phyloP scores from a whole-genome alignment of 805 yeast species.

The Barnettozyma wickerhamii region DNA sequence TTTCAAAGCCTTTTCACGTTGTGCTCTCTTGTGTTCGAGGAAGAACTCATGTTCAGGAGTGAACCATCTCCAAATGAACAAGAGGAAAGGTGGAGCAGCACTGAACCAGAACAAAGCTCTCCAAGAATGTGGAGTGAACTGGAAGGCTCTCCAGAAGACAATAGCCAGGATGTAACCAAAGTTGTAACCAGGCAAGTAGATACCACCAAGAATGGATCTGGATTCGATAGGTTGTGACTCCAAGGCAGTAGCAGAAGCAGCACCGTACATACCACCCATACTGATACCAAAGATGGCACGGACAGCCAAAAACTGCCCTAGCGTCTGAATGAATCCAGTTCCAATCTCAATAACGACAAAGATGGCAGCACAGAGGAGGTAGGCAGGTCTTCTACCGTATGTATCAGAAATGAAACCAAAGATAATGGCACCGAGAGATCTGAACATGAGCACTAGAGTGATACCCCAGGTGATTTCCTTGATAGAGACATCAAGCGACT shows the following conservation, averaged over 20 bases:
- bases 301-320: constrained; percentile 52
- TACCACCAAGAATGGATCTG: constrained; percentile 59
- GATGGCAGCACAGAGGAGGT: constrained; percentile 44
- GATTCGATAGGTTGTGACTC: constrained; percentile 59
- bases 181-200: constrained; percentile 54
- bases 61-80: constrained; percentile 52
- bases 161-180: constrained; percentile 65
- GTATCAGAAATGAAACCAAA: constrained; percentile 61
- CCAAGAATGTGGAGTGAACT: constrained; percentile 54
- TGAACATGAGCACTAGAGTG: constrained; percentile 61
- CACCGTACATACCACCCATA: constrained; percentile 71
- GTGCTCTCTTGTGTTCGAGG: constrained; percentile 27
- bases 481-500: constrained; percentile 38
- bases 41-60: constrained; percentile 60
- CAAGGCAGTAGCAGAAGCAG: constrained; percentile 60
- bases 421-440: constrained; percentile 13
- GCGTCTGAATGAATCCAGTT: constrained; percentile 60
- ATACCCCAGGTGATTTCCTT: constrained; percentile 67
- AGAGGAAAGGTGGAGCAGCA: constrained; percentile 59
- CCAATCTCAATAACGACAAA: constrained; percentile 59
- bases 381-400: constrained; percentile 68
- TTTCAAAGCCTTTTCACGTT: constrained; percentile 24
- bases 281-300: constrained; percentile 64
- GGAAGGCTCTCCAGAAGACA: constrained; percentile 60
- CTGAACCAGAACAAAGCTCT: constrained; percentile 71